Evolutionary conservation across 441 rosid genomes (phyloP).

Genomic region (Erodium moschatum): DNA sequence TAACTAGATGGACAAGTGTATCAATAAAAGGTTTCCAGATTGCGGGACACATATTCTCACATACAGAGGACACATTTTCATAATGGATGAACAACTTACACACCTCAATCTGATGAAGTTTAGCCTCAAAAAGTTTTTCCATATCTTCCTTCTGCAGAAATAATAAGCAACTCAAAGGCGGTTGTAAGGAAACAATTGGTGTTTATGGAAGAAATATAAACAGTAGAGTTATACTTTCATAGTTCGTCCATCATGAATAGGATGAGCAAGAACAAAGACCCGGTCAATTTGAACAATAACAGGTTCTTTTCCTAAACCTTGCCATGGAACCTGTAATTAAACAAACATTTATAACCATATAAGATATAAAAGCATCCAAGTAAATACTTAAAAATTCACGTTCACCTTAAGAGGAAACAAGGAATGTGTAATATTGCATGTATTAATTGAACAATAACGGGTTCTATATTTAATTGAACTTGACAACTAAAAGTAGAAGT

Average conservation of each 20-base stretch:
- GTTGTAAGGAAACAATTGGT: slow-evolving; percentile 2
- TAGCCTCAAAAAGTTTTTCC: slow-evolving; percentile 74
- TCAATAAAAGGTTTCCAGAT: neutral
- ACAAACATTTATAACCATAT: no score
- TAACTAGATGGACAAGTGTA: neutral
- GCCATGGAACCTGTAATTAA: slow-evolving; percentile 81
- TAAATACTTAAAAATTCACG: no score
- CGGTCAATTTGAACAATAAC: slow-evolving; percentile 91
- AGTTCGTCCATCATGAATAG: slow-evolving; percentile 54
- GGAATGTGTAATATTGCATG: no score
- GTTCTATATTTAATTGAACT: no score
- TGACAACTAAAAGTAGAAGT: no score
- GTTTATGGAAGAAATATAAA: neutral
- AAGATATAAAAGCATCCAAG: no score
- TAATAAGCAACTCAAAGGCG: slow-evolving; percentile 14
- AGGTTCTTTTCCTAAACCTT: slow-evolving; percentile 93
- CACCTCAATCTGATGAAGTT: slow-evolving; percentile 95
- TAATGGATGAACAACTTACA: slow-evolving; percentile 11
- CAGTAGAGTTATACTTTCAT: slow-evolving; percentile 37
- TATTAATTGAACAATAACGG: no score
- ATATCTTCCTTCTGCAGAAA: slow-evolving; percentile 59
- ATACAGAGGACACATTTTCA: slow-evolving; percentile 4
- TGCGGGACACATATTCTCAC: neutral
- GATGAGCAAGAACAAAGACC: slow-evolving; percentile 82
- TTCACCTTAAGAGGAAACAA: no score